These are phyloP conservation scores for Vigna unguiculata DNA, from an alignment of 306 rosid species.

Conservation along the genomic window DNA sequence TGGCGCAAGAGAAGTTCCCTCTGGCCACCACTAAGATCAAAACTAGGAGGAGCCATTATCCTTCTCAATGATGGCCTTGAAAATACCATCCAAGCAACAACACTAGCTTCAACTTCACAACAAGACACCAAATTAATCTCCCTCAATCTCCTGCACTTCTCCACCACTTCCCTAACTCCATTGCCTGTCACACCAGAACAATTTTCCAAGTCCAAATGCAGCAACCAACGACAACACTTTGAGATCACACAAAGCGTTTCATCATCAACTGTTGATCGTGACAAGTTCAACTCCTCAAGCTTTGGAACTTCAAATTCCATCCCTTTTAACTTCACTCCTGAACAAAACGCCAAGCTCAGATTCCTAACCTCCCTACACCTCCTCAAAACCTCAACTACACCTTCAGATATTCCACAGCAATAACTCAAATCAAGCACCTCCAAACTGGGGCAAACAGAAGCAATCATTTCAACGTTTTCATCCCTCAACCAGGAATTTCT, in stretches of 20 bases:
- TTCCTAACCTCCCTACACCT: conserved; percentile 56
- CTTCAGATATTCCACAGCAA: conserved; percentile 52
- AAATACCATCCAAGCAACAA: conserved; percentile 72
- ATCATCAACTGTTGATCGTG: conserved; percentile 47
- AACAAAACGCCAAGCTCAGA: conserved; percentile 43
- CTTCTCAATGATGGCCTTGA: conserved; percentile 62
- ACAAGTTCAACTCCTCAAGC: conserved; percentile 50
- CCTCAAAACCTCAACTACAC: conserved; percentile 51
- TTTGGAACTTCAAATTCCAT: conserved; percentile 51
- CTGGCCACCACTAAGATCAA: conserved; percentile 43
- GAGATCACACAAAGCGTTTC: conserved; percentile 54
- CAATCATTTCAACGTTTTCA: conserved; percentile 39
- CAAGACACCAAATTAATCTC: conserved; percentile 62
- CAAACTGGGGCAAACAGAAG: conserved; percentile 59
- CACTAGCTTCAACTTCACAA: conserved; percentile 38
- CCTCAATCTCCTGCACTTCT: conserved; percentile 58
- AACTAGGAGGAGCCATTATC: conserved; percentile 53
- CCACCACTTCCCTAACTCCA: conserved; percentile 66
- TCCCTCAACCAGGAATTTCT: conserved; percentile 35
- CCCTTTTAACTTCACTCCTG: conserved; percentile 30
- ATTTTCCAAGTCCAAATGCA: conserved; percentile 44
- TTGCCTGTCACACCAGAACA: conserved; percentile 56
- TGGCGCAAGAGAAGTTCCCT: conserved; percentile 55
- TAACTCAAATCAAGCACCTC: conserved; percentile 55
- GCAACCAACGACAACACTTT: conserved; percentile 52